Percentiles rank a stretch among this genome's conserved stretches.
Evolutionary conservation across 176 grass and related monocot species (phyloP).

Genomic region (Canna indica): DNA sequence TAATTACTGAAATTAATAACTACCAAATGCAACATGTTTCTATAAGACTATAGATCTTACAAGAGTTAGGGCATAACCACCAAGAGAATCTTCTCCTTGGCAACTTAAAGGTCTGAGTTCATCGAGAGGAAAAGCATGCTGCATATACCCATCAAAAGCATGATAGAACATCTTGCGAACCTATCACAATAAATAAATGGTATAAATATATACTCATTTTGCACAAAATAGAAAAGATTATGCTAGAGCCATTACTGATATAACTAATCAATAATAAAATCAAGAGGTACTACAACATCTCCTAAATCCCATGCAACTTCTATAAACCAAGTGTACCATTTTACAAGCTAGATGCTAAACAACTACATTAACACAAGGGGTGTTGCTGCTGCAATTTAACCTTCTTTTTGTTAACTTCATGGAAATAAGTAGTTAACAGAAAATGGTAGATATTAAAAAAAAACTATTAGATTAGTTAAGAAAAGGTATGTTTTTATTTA

Average conservation of each 20-base stretch:
- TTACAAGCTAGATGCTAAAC: background rate
- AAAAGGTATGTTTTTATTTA: no score
- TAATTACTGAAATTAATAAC: background rate
- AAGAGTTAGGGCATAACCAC: conserved; percentile 93
- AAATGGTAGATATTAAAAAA: no score
- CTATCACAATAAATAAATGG: conserved; percentile 33
- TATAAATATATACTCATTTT: background rate
- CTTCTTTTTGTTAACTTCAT: no score
- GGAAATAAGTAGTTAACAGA: no score
- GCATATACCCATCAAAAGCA: conserved; percentile 96
- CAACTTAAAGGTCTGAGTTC: conserved; percentile 86
- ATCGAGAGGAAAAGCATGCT: conserved; percentile 91
- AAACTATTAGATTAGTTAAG: no score
- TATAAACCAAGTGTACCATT: background rate
- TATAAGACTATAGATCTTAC: conserved; percentile 36
- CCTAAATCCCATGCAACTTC: background rate
- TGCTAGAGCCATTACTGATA: background rate
- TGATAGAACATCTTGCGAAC: conserved; percentile 98
- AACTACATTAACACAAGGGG: background rate
- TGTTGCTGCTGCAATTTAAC: no score
- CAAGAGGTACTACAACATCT: background rate
- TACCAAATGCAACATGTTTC: conserved; percentile 10
- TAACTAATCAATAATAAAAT: background rate
- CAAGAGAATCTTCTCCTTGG: conserved; percentile 90
- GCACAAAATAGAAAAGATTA: background rate